Base-by-base conservation (phyloP, 2,329 filamentous ascomycete species). In the Lanzia echinophila region DNA sequence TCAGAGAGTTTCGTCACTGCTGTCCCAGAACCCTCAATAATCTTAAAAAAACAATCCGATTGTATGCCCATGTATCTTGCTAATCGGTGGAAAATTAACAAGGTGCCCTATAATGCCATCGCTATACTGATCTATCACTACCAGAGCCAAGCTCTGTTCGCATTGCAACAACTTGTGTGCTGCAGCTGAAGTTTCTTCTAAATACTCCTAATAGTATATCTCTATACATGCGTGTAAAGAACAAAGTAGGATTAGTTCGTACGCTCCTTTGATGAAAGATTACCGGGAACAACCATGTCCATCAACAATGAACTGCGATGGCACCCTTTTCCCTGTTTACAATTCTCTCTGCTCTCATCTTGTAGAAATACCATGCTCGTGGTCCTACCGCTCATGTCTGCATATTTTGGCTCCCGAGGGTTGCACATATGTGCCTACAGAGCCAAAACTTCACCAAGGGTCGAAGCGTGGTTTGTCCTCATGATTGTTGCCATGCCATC, bases 61-160 rank as follows among this genome's bases (percentile, higher is more conserved):
- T 28, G n/a, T n/a, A 28, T 28, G 4, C 24, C 24, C 24, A 28
- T 28, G 24, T 28, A 28, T 28, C 24, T 28, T 28, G 24, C 8
- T 8, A 8, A 28, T 41, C 38, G 17, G 13, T 22, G 12, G 17
- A 19, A 41, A 20, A 15, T 39, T 39, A 39, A 42, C 22, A 38
- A 52, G 33, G n/a, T 24, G 11, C 50, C 42, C 47, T 41, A 32
- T 47, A 42, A 52, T 22, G 24, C 33, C 20, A 39, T 24, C n/a
- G 24, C 13, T 2, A 32, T 39, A 22, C 28, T 31, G n/a, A n/a
- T 6, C 15, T 39, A 46, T 31, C 7, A 13, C 38, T 17, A 20
- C 12, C 17, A 31, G 5, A n/a, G n/a, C 39, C 17, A 17, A 28
- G 33, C 39, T 47, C n/a, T 11, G 38, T 17, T 53, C 20, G 41